These are phyloP conservation scores for Exophiala bonariae DNA, from an alignment of 2,329 filamentous ascomycete genomes.

Conservation along the genomic window DNA sequence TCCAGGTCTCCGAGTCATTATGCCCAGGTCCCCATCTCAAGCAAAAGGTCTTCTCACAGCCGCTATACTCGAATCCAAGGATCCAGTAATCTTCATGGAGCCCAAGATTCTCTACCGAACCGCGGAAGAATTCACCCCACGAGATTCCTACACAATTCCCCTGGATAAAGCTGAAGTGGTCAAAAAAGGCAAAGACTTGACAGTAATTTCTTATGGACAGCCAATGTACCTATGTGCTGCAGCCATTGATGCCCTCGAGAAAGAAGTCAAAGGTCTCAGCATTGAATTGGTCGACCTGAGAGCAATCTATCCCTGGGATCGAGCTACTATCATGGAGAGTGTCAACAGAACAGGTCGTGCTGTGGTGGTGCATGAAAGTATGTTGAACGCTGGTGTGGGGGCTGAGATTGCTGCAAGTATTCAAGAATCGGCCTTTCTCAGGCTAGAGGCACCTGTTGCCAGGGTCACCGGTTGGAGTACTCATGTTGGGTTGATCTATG, in stretches of 20 bases:
- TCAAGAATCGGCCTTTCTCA: constrained; percentile 81
- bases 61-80: constrained; percentile 71
- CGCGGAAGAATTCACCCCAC: constrained; percentile 86
- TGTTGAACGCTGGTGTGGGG: constrained; percentile 85
- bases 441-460: constrained; percentile 80
- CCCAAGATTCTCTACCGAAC: constrained; percentile 91
- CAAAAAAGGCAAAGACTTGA: constrained; percentile 77
- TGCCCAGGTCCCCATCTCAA: constrained; percentile 81
- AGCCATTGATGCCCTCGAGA: constrained; percentile 74
- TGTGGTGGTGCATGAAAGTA: constrained; percentile 87
- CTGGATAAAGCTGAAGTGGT: constrained; percentile 83
- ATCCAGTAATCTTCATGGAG: constrained; percentile 91
- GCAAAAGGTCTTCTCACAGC: constrained; percentile 83
- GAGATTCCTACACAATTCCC: constrained; percentile 76
- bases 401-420: constrained; percentile 87
- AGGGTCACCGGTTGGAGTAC: constrained; percentile 89
- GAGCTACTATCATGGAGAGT: constrained; percentile 74
- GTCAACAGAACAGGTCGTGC: constrained; percentile 84
- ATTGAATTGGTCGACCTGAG: constrained; percentile 85
- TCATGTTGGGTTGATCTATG: constrained; percentile 76
- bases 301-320: constrained; percentile 90
- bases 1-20: constrained; percentile 79
- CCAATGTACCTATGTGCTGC: constrained; percentile 80
- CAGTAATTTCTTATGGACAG: constrained; percentile 84
- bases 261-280: constrained; percentile 67